Evolutionary conservation across 2,329 filamentous ascomycete genomes (phyloP), one percentile per base, ranked within the genome.

Genomic region (Celoporthe dispersa): DNA sequence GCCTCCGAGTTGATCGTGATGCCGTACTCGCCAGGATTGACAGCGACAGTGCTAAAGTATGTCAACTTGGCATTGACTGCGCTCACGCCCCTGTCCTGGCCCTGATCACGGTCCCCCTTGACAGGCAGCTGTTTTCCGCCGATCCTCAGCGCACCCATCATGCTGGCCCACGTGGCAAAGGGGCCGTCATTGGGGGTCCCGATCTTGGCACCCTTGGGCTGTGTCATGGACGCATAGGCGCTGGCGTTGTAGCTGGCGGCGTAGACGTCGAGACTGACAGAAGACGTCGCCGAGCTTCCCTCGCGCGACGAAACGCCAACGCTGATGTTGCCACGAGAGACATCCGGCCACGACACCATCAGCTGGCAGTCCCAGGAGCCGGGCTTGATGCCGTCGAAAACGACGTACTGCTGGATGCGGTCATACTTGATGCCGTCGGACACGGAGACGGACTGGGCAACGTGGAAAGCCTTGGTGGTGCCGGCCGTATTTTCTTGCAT

Each of bases 321-420:
- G 5, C 53, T 65, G 41, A 71, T 48, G 33, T 53, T 39, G 37
- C 70, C 65, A 11, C 57, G 61, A 8, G 41, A 44, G 61, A 31
- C 44, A 14, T 69, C 55, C 16, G 70, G 70, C 70, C 70, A 72
- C 16, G 70, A 72, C 11, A 72, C 63, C 70, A 72, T 72, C 53
- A 72, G 68, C 51, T 72, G 70, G 39, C 70, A 72, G 35, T 72
- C 68, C 70, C 68, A 72, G 25, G 70, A 72, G 55, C 65, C 66
- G 57, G 65, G 39, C 41, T 61, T 19, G 48, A 72, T 70, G 25
- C 64, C 57, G 53, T 70, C 68, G 31, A 72, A 72, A 48, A 63
- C 65, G 19, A 72, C 48, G 48, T 72, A 61, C 28, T 72, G 70
- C 41, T 72, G 70, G 39, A 72, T n/a, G 16, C 66, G 70, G 51